Evolutionary conservation across 2,329 filamentous ascomycete species (phyloP).

Genomic region (Xylaria sp.): DNA sequence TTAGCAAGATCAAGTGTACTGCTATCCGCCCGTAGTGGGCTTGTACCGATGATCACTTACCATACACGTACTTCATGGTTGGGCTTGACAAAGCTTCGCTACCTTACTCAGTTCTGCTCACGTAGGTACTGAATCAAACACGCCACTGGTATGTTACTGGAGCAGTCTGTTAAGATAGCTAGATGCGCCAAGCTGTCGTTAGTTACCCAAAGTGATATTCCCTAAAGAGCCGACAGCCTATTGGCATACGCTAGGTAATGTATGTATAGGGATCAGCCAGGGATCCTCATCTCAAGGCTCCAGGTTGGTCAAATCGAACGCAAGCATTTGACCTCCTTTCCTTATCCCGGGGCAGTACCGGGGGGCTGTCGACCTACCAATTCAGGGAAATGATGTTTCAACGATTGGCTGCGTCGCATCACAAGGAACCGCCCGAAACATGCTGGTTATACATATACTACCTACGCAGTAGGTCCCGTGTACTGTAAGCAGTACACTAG

Average conservation of each 20-base stretch:
- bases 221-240: constrained; percentile 25
- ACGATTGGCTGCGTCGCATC: background rate
- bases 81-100: background rate
- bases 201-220: background rate
- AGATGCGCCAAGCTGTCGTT: constrained; percentile 16
- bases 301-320: constrained; percentile 12
- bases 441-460: no score
- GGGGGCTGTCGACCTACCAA: constrained; percentile 8
- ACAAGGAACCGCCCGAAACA: constrained; percentile 10
- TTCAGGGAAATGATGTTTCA: constrained; percentile 15
- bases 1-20: constrained; percentile 1
- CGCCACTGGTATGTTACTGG: background rate
- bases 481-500: no score
- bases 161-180: background rate
- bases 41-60: no score
- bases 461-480: no score
- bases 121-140: background rate
- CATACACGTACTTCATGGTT: no score
- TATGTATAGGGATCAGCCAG: background rate
- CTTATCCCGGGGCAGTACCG: no score
- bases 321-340: constrained; percentile 4
- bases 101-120: background rate
- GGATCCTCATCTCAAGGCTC: background rate
- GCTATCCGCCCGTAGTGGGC: no score
- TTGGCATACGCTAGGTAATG: background rate